Evolutionary conservation across 2,329 filamentous ascomycete genomes (phyloP).

Genomic region (Pseudogymnoascus sp.): DNA sequence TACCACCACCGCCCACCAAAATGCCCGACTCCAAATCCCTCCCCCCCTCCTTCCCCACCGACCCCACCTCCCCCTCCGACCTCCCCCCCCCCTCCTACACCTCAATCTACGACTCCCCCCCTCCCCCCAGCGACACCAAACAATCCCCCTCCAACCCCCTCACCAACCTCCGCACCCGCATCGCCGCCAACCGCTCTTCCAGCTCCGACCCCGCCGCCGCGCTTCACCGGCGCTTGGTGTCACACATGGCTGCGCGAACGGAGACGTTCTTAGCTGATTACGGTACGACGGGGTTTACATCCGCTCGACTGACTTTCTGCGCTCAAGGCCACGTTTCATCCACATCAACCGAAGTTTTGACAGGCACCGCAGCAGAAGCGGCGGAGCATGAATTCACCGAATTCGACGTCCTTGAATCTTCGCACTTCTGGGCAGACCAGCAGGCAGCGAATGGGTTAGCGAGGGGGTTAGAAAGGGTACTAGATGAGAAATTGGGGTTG

Average conservation of each 20-base stretch:
- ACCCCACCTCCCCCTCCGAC: slow-evolving; percentile 20
- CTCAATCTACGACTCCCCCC: not conserved
- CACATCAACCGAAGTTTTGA: not conserved
- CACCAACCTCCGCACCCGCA: slow-evolving; percentile 17
- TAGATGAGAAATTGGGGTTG: not conserved
- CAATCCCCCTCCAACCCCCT: slow-evolving; percentile 11
- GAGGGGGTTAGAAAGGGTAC: not conserved
- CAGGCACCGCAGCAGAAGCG: not conserved
- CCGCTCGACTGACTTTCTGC: not conserved
- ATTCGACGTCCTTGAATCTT: not conserved
- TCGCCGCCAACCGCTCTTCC: slow-evolving; percentile 15
- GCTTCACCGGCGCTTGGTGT: not conserved
- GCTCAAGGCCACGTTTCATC: not conserved
- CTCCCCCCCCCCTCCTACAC: slow-evolving; percentile 13
- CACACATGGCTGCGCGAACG: not conserved
- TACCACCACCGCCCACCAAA: not conserved
- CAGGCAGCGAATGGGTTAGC: not conserved
- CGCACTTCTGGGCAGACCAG: not conserved
- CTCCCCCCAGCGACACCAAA: not conserved
- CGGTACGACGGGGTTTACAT: not conserved
- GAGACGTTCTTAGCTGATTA: not conserved
- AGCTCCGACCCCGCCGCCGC: not conserved
- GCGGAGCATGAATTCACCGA: not conserved
- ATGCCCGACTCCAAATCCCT: slow-evolving; percentile 18
- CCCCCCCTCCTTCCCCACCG: slow-evolving; percentile 13